These are phyloP conservation scores for Gardenia jasminoides DNA, from an alignment of 257 asterid species.

Conservation along the genomic window DNA sequence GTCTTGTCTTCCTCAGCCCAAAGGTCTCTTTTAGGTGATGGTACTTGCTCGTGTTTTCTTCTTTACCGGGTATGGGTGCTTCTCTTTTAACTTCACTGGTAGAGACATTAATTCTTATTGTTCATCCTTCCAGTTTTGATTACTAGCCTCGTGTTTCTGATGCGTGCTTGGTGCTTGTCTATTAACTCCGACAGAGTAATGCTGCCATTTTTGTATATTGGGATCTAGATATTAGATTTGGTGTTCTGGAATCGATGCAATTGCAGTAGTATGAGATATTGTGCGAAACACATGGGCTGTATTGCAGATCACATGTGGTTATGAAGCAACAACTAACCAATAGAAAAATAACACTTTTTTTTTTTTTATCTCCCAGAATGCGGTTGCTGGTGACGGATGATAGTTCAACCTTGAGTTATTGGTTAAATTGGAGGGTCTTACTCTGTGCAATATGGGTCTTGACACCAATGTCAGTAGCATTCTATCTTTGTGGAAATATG, in stretches of 20 bases:
- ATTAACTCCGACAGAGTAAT: not conserved
- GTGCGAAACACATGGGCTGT: no score
- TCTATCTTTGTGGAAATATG: conserved; percentile 69
- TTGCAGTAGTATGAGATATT: not conserved
- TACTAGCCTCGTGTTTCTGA: not conserved
- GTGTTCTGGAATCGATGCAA: not conserved
- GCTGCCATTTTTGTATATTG: not conserved
- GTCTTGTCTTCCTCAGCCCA: no score
- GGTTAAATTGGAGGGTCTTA: conserved; percentile 84
- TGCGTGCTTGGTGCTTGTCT: not conserved
- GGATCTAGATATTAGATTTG: not conserved
- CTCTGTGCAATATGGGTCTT: conserved; percentile 73
- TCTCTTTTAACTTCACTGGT: not conserved
- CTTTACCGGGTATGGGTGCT: not conserved
- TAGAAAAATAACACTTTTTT: conserved; percentile 8
- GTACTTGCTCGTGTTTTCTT: not conserved
- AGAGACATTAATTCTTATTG: not conserved
- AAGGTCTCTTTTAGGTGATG: no score
- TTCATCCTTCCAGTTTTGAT: not conserved
- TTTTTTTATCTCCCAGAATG: conserved; percentile 52
- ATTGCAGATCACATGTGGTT: not conserved
- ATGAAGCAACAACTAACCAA: not conserved
- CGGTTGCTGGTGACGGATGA: conserved; percentile 46
- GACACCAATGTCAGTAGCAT: conserved; percentile 45
- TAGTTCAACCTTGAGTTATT: conserved; percentile 62